Percentiles rank a stretch among this genome's conserved stretches.
phyloP scores from a whole-genome alignment of 495 filamentous ascomycete species.

The Podospora australis region DNA sequence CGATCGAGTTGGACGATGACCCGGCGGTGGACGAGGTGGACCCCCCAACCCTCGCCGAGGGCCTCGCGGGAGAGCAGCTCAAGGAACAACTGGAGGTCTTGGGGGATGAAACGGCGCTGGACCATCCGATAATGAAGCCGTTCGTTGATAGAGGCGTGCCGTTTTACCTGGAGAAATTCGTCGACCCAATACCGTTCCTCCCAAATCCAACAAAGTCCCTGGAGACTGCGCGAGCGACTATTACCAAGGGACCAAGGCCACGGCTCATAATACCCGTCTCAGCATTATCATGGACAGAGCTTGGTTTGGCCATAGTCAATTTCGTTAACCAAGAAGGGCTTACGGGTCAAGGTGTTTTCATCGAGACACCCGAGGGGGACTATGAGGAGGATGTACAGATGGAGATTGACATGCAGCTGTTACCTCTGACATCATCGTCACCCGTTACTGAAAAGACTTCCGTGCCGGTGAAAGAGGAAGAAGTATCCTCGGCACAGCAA shows the following conservation, averaged over 20 bases:
- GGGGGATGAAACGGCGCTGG: slow-evolving; percentile 64
- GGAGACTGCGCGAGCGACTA: slow-evolving; percentile 14
- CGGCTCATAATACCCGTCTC: slow-evolving; percentile 36
- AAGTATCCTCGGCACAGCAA: too few species aligned
- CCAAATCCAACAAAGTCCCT: slow-evolving; percentile 46
- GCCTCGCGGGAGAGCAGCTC: slow-evolving; percentile 73
- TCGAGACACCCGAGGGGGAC: slow-evolving; percentile 30
- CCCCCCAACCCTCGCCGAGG: slow-evolving; percentile 76
- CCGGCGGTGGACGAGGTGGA: slow-evolving; percentile 63
- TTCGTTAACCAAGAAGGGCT: slow-evolving; percentile 27
- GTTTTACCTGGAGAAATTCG: slow-evolving; percentile 54
- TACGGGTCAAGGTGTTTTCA: slow-evolving; percentile 25
- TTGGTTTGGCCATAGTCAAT: slow-evolving; percentile 34
- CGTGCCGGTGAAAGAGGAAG: neutral
- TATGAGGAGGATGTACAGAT: slow-evolving; percentile 33
- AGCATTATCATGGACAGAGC: slow-evolving; percentile 34
- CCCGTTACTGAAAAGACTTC: neutral
- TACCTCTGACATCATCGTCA: slow-evolving; percentile 10
- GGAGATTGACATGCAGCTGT: slow-evolving; percentile 31
- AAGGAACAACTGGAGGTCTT: slow-evolving; percentile 58
- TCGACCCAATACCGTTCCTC: slow-evolving; percentile 74
- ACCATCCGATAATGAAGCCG: slow-evolving; percentile 58
- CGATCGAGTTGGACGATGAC: slow-evolving; percentile 78
- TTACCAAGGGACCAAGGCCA: slow-evolving; percentile 49
- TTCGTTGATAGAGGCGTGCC: slow-evolving; percentile 58